These are phyloP conservation scores for Suillus tomentosus DNA, from an alignment of 768 basidiomycete species.

Conservation along the genomic window DNA sequence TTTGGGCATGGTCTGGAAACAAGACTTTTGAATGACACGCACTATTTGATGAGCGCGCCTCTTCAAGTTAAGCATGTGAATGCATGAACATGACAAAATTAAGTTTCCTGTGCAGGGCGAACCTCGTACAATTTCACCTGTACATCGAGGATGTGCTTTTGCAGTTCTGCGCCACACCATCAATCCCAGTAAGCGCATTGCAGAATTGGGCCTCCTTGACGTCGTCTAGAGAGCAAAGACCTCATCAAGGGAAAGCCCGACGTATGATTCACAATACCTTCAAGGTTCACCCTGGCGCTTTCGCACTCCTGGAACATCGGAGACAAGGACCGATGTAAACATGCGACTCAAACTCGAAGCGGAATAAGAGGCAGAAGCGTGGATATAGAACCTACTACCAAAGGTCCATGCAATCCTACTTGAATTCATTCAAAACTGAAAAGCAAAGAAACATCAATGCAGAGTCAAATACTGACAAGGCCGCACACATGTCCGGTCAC, in stretches of 20 bases:
- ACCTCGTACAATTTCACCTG: background rate
- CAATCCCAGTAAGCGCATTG: background rate
- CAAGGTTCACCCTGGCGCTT: background rate
- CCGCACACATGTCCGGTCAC: conserved; percentile 9
- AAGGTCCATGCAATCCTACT: conserved; percentile 7
- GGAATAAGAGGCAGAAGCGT: background rate
- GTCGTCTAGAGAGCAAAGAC: conserved; percentile 1
- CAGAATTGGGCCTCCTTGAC: background rate
- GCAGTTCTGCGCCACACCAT: background rate
- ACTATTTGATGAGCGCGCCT: background rate
- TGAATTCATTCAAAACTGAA: conserved; percentile 12
- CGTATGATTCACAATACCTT: conserved; percentile 4
- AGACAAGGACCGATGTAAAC: background rate
- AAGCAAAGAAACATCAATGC: conserved; percentile 7
- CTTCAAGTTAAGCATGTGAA: conserved; percentile 28
- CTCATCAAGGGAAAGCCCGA: background rate
- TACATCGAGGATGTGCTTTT: background rate
- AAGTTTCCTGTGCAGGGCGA: background rate
- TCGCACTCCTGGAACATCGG: background rate
- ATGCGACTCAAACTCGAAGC: conserved; percentile 5
- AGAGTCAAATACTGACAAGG: conserved; percentile 9
- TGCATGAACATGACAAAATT: background rate
- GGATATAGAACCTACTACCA: conserved; percentile 9
- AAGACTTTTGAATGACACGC: conserved; percentile 38
- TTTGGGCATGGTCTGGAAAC: background rate